phyloP scores from a whole-genome alignment of 331 rosid genomes.

The Malus hybrid region DNA sequence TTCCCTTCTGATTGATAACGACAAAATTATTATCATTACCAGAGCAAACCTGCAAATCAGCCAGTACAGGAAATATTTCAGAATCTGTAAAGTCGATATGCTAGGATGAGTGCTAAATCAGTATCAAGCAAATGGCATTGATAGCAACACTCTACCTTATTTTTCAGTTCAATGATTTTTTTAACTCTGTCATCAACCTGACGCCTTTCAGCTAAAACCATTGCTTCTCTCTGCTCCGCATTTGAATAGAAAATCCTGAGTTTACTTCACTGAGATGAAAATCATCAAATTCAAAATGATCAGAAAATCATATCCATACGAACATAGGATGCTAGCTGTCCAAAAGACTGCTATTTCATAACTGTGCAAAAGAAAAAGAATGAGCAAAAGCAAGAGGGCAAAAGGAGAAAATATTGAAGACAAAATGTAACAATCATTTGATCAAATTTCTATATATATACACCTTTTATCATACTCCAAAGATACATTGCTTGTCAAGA shows the following conservation, averaged over 20 bases:
- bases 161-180: slow-evolving; percentile 82
- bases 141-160: slow-evolving; percentile 41
- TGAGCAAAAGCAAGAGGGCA: background rate
- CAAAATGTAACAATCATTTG: background rate
- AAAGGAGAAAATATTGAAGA: background rate
- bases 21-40: slow-evolving; percentile 69
- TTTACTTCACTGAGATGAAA: slow-evolving; percentile 74
- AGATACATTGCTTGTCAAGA: slow-evolving; percentile 82
- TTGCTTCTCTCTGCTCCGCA: slow-evolving; percentile 95
- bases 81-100: background rate
- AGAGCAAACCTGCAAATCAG: slow-evolving; percentile 67
- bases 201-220: slow-evolving; percentile 91
- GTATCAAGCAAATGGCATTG: background rate
- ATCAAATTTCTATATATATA: background rate
- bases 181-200: slow-evolving; percentile 82
- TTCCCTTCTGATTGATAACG: slow-evolving; percentile 91
- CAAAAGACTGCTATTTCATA: background rate
- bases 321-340: background rate
- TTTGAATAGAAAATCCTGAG: slow-evolving; percentile 97
- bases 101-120: background rate
- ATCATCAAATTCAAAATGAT: slow-evolving; percentile 12
- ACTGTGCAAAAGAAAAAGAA: background rate
- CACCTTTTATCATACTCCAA: slow-evolving; percentile 92
- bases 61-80: background rate
- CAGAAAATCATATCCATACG: background rate